phyloP scores from a whole-genome alignment of 2,329 filamentous ascomycete species.

The Ambrosiella cleistominuta region DNA sequence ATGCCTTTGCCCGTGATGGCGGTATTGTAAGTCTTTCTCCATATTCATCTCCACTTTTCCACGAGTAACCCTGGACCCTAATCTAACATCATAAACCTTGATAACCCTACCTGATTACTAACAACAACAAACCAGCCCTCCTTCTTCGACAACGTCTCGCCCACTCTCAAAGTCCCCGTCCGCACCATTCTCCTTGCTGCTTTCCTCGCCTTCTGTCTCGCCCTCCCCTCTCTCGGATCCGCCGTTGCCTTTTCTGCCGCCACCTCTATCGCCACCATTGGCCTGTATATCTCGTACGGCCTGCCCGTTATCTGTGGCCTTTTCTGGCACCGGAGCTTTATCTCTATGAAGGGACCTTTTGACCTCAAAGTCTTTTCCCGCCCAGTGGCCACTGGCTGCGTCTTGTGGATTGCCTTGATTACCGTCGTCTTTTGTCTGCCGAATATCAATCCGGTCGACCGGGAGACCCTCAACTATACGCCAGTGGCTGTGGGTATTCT shows the following conservation, averaged over 20 bases:
- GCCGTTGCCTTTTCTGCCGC: slow-evolving; percentile 38
- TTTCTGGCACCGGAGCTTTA: slow-evolving; percentile 32
- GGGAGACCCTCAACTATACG: slow-evolving; percentile 42
- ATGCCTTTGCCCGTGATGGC: slow-evolving; percentile 37
- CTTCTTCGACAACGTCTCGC: slow-evolving; percentile 37
- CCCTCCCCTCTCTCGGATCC: slow-evolving; percentile 36
- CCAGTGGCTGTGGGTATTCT: slow-evolving; percentile 42
- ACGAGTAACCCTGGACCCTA: background rate
- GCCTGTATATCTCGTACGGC: slow-evolving; percentile 40
- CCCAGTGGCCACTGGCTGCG: slow-evolving; percentile 29
- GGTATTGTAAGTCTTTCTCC: slow-evolving; percentile 24
- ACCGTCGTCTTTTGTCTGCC: slow-evolving; percentile 41
- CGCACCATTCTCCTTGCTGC: slow-evolving; percentile 39
- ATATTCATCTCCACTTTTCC: background rate
- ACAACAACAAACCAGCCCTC: slow-evolving; percentile 19
- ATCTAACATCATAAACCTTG: background rate
- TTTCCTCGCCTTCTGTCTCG: slow-evolving; percentile 34
- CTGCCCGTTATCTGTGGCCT: slow-evolving; percentile 38
- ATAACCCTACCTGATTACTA: background rate
- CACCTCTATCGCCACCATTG: slow-evolving; percentile 41
- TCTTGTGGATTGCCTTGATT: slow-evolving; percentile 36
- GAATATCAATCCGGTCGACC: slow-evolving; percentile 34
- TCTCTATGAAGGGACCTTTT: slow-evolving; percentile 35
- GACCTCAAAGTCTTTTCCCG: slow-evolving; percentile 30
- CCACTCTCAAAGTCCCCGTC: slow-evolving; percentile 30